A percentile compares a stretch with the other conserved stretches of the same genome.
phyloP scores from a whole-genome alignment of 306 rosid genomes.

The Cicer chorassanicum region DNA sequence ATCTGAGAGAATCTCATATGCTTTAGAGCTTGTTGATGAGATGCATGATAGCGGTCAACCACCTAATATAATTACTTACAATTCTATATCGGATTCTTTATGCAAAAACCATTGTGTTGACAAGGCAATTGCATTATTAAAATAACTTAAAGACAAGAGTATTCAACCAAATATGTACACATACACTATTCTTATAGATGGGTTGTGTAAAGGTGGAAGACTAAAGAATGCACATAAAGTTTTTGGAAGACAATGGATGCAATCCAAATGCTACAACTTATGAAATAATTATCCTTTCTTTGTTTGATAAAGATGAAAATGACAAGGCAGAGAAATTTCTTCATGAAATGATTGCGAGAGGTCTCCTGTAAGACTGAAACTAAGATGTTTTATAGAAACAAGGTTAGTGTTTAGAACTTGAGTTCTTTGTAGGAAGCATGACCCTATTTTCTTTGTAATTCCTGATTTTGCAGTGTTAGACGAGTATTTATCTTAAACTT shows the following conservation, averaged over 20 bases:
- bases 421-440: not conserved
- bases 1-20: not conserved
- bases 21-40: not conserved
- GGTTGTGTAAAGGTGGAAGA: not conserved
- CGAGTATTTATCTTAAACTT: not conserved
- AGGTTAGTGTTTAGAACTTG: not conserved
- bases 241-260: not conserved
- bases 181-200: not conserved
- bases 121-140: not conserved
- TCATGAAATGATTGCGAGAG: conserved; percentile 2
- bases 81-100: not conserved
- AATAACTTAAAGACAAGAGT: not conserved
- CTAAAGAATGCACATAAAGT: not conserved
- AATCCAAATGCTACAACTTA: not conserved
- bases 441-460: not conserved
- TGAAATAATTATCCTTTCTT: not conserved
- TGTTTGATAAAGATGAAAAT: not conserved
- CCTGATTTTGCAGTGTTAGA: not conserved
- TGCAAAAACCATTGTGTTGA: conserved; percentile 12
- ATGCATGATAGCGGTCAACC: not conserved
- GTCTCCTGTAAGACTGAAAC: not conserved
- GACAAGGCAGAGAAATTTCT: not conserved
- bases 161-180: not conserved
- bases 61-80: not conserved
- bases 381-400: not conserved